Evolutionary conservation across 148 eudicot genomes (phyloP).

Genomic region (Rheum nobile): DNA sequence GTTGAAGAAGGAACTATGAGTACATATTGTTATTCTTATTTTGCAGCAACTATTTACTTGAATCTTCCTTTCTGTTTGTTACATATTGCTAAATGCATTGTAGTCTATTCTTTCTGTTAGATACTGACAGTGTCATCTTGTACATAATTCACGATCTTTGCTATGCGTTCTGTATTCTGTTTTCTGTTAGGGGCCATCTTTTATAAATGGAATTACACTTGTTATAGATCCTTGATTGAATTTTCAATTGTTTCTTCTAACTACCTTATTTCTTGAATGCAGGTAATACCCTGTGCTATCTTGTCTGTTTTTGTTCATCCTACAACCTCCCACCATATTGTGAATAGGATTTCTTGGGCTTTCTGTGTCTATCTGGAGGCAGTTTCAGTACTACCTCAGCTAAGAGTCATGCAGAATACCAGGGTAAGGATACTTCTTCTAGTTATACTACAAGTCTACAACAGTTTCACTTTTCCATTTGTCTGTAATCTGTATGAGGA

Average conservation of each 20-base stretch:
- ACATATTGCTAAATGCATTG: neutral
- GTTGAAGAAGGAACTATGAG: neutral
- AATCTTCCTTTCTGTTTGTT: neutral
- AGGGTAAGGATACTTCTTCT: conserved; percentile 4
- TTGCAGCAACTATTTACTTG: neutral
- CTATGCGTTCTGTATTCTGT: neutral
- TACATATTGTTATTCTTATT: neutral
- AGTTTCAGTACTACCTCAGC: conserved; percentile 14
- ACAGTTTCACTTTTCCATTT: neutral
- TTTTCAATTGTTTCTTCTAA: neutral
- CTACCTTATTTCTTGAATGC: neutral
- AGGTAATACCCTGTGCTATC: conserved; percentile 11
- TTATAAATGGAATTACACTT: neutral
- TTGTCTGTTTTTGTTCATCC: conserved; percentile 13
- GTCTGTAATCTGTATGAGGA: neutral
- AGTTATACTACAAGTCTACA: neutral
- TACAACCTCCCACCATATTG: conserved; percentile 11
- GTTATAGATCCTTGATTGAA: neutral
- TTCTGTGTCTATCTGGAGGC: conserved; percentile 15
- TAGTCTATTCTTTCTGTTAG: neutral
- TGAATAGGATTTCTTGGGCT: conserved; percentile 13
- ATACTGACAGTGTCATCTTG: neutral
- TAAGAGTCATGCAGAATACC: conserved; percentile 14
- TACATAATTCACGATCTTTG: neutral
- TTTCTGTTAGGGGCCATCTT: neutral